phyloP scores from a whole-genome alignment of 257 asterid species.

The Rhazya stricta region DNA sequence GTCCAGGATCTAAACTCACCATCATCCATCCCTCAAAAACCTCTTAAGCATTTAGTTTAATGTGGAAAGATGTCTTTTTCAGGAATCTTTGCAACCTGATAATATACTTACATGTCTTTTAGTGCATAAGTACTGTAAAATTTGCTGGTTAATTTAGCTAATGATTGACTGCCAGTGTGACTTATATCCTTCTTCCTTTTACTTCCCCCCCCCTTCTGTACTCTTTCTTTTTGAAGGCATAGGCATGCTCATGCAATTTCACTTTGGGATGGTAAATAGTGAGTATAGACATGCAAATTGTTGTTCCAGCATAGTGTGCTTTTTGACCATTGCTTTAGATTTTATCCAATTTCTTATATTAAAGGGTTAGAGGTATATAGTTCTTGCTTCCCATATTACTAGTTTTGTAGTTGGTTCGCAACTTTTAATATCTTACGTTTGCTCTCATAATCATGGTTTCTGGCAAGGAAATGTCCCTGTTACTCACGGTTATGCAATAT shows the following conservation, averaged over 20 bases:
- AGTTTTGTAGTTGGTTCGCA: background rate
- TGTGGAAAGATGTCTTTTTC: too few relatives aligned
- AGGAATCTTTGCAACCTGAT: too few relatives aligned
- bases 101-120: too few relatives aligned
- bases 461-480: slow-evolving; percentile 98
- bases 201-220: too few relatives aligned
- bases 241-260: background rate
- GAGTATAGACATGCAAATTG: background rate
- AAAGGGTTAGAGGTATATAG: background rate
- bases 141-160: too few relatives aligned
- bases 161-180: too few relatives aligned
- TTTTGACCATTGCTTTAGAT: background rate
- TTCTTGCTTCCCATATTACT: background rate
- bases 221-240: background rate
- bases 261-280: background rate
- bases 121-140: too few relatives aligned
- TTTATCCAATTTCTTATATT: background rate
- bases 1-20: too few relatives aligned
- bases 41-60: too few relatives aligned
- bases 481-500: slow-evolving; percentile 95
- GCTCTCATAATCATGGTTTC: slow-evolving; percentile 56
- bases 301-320: background rate
- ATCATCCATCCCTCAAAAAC: too few relatives aligned
- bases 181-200: too few relatives aligned
- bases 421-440: slow-evolving; percentile 8